A percentile compares a stretch with the other conserved stretches of the same genome.
Evolutionary conservation across 306 rosid species (phyloP).

Genomic region (Begonia fuchsioides): DNA sequence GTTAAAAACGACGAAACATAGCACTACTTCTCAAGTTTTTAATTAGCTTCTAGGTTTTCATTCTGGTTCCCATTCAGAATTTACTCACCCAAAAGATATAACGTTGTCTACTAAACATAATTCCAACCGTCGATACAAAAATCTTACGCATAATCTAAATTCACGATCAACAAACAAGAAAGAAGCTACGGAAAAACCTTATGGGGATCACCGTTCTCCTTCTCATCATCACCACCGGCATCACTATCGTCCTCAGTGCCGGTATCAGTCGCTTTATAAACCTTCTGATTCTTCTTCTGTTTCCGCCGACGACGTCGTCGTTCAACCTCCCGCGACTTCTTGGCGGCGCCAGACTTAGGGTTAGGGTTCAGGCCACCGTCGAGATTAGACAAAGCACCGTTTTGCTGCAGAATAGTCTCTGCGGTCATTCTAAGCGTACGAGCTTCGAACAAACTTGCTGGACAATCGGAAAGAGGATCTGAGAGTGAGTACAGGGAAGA

Average conservation of each 20-base stretch:
- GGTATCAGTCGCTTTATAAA: conserved; percentile 24
- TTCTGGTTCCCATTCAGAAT: too few species aligned
- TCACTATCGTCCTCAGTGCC: conserved; percentile 28
- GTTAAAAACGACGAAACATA: too few species aligned
- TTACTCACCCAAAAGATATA: too few species aligned
- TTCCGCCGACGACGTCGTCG: conserved; percentile 90
- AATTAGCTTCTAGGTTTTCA: too few species aligned
- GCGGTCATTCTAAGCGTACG: conserved; percentile 34
- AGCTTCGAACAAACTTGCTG: conserved; percentile 2
- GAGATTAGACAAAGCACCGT: conserved; percentile 45
- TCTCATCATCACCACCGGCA: conserved; percentile 24
- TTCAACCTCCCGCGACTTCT: conserved; percentile 65
- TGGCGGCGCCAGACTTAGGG: conserved; percentile 19
- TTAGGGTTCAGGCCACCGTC: conserved; percentile 18
- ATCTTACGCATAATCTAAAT: too few species aligned
- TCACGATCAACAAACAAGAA: too few species aligned
- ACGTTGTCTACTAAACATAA: too few species aligned
- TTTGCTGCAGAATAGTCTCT: conserved; percentile 39
- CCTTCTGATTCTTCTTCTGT: conserved; percentile 78
- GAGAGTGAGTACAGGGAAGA: not conserved
- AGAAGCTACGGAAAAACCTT: conserved; percentile 30
- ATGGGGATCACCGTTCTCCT: conserved; percentile 42
- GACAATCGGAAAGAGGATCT: not conserved
- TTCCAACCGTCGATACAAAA: too few species aligned
- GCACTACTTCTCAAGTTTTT: too few species aligned